Evolutionary conservation across 1,284 basidiomycete species (phyloP), one percentile per base, ranked within the genome.

Genomic region (Cutaneotrichosporon daszewskae): DNA sequence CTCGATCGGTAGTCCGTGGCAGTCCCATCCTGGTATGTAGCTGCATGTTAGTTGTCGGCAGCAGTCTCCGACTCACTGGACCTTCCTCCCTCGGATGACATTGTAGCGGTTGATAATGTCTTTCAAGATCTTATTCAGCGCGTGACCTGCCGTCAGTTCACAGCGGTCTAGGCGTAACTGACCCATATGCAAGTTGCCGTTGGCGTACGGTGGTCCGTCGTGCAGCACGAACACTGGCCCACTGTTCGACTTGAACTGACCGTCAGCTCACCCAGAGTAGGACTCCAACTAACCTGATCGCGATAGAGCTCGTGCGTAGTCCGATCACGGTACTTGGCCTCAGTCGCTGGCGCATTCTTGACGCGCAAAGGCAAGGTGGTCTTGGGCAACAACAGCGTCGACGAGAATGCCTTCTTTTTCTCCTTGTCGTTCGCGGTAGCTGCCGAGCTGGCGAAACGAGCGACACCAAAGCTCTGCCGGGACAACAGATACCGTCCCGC

Each of bases 181-280:
- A 90, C 91, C 94, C 76, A 94, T 91, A 63, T 99, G 95, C 35
- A 99, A 73, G 58, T 87, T 79, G 1, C 95, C 95, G 65, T 98
- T 98, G 1, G 95, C 95, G 60, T 98, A 98, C 0, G 94, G 95
- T 18, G 95, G 95, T 0, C 95, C 95, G 66, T 98, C 95, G 59
- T 95, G 92, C 37, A 95, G 75, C 19, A 96, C 82, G 63, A 91
- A 97, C 35, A 81, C 60, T 1, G 44, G 40, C 14, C 50, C 50
- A 11, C 43, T 69, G 20, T 76, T 78, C 59, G 84, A 79, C 52
- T 81, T 71, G 65, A 74, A 78, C 87, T 90, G 60, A 16, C 17
- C 39, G 40, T 39, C 14, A 40, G 32, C 38, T 41, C n/a, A n/a
- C n/a, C n/a, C n/a, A n/a, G n/a, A n/a, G n/a, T 13, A 3, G 28